Conservation (phyloP, 352 stramenopile genomes). For the Phytopythium aichiense region DNA sequence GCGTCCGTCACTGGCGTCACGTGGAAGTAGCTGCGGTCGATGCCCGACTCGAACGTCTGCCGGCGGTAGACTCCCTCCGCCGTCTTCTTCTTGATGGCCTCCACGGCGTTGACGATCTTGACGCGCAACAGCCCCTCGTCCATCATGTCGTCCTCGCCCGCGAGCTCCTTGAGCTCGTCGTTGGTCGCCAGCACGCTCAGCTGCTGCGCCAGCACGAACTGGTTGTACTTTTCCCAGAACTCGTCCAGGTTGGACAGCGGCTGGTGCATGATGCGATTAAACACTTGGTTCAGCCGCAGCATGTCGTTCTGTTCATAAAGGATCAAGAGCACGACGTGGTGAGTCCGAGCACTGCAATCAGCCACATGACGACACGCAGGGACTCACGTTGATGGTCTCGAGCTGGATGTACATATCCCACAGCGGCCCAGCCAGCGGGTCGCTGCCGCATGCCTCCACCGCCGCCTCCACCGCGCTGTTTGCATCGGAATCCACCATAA, state of each 20-base stretch:
- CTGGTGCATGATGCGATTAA: slow-evolving; percentile 72
- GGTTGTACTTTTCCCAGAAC: slow-evolving; percentile 86
- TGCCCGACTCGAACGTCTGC: slow-evolving; percentile 68
- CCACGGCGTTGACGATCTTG: slow-evolving; percentile 77
- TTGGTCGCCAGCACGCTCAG: slow-evolving; percentile 51
- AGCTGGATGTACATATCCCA: slow-evolving; percentile 81
- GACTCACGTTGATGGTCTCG: slow-evolving; percentile 68
- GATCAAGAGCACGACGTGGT: background rate
- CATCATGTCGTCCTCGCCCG: slow-evolving; percentile 59
- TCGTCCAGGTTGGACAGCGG: slow-evolving; percentile 75
- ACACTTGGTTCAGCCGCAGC: slow-evolving; percentile 72
- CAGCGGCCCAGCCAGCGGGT: slow-evolving; percentile 61
- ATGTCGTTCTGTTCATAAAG: slow-evolving; percentile 64
- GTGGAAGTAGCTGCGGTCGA: slow-evolving; percentile 82
- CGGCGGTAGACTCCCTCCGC: slow-evolving; percentile 55
- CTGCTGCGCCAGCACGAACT: slow-evolving; percentile 76
- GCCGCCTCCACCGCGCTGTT: slow-evolving; percentile 49
- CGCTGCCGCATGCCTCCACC: slow-evolving; percentile 50
- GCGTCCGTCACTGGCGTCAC: slow-evolving; percentile 63
- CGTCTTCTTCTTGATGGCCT: slow-evolving; percentile 67
- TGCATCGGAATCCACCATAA: background rate
- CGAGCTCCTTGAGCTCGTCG: slow-evolving; percentile 58
- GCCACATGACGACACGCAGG: background rate
- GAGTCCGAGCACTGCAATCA: background rate
- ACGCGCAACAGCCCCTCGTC: slow-evolving; percentile 77